Conservation (phyloP, 257 asterid genomes). For the Ligustrum vulgare region DNA sequence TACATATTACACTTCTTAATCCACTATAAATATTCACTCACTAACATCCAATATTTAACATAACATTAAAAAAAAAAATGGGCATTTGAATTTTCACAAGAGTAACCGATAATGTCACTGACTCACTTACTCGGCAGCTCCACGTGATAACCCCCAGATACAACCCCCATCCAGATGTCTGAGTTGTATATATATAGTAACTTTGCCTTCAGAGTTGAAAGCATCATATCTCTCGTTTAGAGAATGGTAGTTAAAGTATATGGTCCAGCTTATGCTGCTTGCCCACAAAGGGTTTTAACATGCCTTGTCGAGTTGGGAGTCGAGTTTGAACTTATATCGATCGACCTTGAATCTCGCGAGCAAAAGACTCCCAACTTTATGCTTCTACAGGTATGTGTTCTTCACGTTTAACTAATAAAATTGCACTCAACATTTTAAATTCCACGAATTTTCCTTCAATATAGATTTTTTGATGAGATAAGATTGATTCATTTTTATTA, state of each 20-base stretch:
- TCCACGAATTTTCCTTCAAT: too few relatives aligned
- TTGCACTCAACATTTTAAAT: background rate
- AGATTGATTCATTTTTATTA: background rate
- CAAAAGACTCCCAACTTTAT: conserved; percentile 57
- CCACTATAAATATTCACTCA: too few relatives aligned
- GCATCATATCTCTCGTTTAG: background rate
- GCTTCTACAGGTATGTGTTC: conserved; percentile 47
- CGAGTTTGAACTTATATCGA: conserved; percentile 52
- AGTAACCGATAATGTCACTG: background rate
- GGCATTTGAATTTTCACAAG: background rate
- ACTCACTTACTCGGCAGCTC: background rate
- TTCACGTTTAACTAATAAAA: background rate
- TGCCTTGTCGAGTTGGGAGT: conserved; percentile 64
- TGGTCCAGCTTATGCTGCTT: conserved; percentile 64
- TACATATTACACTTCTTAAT: too few relatives aligned
- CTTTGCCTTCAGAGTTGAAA: background rate
- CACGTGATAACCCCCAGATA: background rate
- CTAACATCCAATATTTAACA: too few relatives aligned
- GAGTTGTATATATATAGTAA: too few relatives aligned
- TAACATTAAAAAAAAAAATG: too few relatives aligned
- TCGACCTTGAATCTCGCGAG: conserved; percentile 54
- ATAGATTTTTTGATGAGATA: background rate
- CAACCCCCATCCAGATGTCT: background rate
- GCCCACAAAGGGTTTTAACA: conserved; percentile 74
- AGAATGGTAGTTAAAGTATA: conserved; percentile 72